Base-by-base conservation (phyloP, 768 basidiomycete genomes). In the Lentinula sp. region DNA sequence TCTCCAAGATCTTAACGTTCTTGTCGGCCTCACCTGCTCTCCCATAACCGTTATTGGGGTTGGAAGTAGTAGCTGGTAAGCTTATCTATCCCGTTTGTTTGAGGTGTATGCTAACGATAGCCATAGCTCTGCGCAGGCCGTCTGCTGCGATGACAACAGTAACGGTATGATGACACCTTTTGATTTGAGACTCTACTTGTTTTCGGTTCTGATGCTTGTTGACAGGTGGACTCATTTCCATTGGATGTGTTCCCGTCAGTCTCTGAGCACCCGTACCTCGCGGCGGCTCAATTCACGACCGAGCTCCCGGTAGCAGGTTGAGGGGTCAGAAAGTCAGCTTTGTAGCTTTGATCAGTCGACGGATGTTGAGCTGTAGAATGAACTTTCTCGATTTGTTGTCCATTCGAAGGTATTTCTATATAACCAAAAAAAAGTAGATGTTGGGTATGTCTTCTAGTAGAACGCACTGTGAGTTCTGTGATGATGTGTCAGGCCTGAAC, bases 1-100 rank as follows among this genome's bases (percentile, higher is more conserved):
- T 69, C 73, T 91, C 7, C 81, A 90, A 6, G 87, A 43, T 15
- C 0, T 52, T 9, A 45, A 20, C 41, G 59, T 52, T 28, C 37
- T 36, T 4, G 55, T 64, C 16, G 58, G 32, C n/a, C 23, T 52
- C n/a, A 45, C 49, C 3, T 66, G 65, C 58, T 36, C 39, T 35
- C 58, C 58, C 12, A 59, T 59, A 9, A 6, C 33, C 6, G 57
- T 57, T 23, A 28, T 57, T 28, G 57, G 45, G 20, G 2, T 49
- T 33, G 13, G 3, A n/a, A 45, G 18, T n/a, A 18, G 45, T 9
- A 3, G 12, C n/a, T 59, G 57, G 55, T 56, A 56, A 56, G 55
- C 5, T 32, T 23, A 8, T 28, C 35, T 28, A 12, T 39, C 12
- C 28, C 12, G 13, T 8, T 1, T 13, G 1, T 12, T 20, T 6